phyloP scores from a whole-genome alignment of 73 alveolate genomes.

The Paramecium caudatum region DNA sequence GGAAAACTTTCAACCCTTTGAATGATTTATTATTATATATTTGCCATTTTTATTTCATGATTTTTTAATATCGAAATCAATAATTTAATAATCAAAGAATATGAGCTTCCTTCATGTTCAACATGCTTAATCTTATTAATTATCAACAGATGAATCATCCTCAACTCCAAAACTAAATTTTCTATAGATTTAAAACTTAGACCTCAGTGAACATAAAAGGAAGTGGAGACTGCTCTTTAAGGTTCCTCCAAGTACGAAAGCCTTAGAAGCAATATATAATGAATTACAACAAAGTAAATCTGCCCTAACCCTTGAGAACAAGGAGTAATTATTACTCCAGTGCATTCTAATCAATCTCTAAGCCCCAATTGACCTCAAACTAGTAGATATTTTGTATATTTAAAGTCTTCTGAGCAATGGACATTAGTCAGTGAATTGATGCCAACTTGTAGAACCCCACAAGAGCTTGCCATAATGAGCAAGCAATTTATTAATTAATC shows the following conservation, averaged over 20 bases:
- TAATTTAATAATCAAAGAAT: too few relatives aligned
- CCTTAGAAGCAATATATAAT: conserved; percentile 5
- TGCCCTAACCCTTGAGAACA: not conserved
- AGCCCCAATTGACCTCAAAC: conserved; percentile 14
- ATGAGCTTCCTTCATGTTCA: conserved; percentile 63
- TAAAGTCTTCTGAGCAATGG: conserved; percentile 42
- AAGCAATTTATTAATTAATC: not conserved
- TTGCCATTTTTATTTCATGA: too few relatives aligned
- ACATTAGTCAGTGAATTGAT: not conserved
- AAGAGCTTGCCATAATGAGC: not conserved
- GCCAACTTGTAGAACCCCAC: conserved; percentile 28
- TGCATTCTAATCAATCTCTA: conserved; percentile 11
- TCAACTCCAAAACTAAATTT: conserved; percentile 6
- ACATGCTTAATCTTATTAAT: conserved; percentile 25
- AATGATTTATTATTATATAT: too few relatives aligned
- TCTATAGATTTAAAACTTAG: conserved; percentile 27
- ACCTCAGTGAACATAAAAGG: not conserved
- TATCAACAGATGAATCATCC: conserved; percentile 30
- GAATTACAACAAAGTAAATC: not conserved
- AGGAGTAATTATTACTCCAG: conserved; percentile 36
- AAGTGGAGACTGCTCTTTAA: conserved; percentile 21
- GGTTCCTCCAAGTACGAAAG: not conserved
- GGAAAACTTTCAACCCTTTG: too few relatives aligned
- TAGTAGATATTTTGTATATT: not conserved
- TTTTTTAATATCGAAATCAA: too few relatives aligned